Percentiles rank a stretch among this genome's conserved stretches.
These are phyloP conservation scores for Carex littledalei DNA, from an alignment of 176 grass and related monocot genomes.

Conservation along the genomic window DNA sequence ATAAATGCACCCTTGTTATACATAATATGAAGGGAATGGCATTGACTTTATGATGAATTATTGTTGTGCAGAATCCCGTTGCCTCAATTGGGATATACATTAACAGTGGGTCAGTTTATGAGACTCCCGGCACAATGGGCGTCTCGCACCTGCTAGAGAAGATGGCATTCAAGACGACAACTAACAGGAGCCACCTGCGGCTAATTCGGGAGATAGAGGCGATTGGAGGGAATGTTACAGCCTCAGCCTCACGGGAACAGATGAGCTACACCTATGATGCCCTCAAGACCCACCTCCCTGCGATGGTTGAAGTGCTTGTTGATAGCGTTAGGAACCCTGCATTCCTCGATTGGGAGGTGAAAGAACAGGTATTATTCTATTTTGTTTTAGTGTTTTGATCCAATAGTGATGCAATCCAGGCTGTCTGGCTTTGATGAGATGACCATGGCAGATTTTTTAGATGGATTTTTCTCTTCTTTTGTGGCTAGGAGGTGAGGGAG, in stretches of 20 bases:
- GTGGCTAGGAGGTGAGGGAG: neutral
- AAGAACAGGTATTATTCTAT: conserved; percentile 58
- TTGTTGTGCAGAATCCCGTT: conserved; percentile 42
- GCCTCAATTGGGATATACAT: conserved; percentile 83
- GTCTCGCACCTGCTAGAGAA: conserved; percentile 66
- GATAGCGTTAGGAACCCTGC: conserved; percentile 75
- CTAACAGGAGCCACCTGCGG: conserved; percentile 75
- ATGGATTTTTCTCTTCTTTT: neutral
- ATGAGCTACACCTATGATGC: conserved; percentile 79
- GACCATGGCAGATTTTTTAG: neutral
- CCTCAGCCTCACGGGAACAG: conserved; percentile 66
- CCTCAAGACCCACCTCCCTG: conserved; percentile 77
- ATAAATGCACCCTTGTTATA: neutral
- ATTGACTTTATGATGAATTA: conserved; percentile 14
- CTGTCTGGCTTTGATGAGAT: neutral
- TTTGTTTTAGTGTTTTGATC: neutral
- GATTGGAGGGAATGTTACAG: conserved; percentile 64
- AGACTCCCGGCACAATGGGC: conserved; percentile 50
- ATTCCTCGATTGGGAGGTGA: conserved; percentile 96
- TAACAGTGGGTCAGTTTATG: conserved; percentile 76
- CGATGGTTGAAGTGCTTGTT: conserved; percentile 96
- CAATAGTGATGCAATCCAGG: neutral
- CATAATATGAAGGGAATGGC: neutral
- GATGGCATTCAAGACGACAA: conserved; percentile 75
- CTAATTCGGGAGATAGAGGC: conserved; percentile 85